These are phyloP conservation scores for Rhizopus arrhizus DNA, from an alignment of 371 early-diverging fungal species.

Conservation along the genomic window DNA sequence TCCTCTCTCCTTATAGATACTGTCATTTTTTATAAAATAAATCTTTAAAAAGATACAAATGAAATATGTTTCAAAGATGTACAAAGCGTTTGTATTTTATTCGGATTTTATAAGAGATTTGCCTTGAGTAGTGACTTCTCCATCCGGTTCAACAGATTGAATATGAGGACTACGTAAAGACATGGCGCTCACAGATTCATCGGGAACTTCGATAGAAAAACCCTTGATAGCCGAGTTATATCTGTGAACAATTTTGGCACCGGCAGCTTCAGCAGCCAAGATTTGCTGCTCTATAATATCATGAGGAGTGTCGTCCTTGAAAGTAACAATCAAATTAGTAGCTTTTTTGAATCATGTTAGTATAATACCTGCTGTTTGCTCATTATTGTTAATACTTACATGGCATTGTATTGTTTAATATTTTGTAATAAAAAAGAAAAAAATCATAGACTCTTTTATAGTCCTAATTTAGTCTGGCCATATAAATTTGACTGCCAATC, in stretches of 20 bases:
- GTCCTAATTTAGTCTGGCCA: neutral
- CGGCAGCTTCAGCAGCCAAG: conserved; percentile 38
- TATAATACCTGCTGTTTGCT: neutral
- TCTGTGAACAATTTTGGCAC: conserved; percentile 40
- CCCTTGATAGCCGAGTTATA: conserved; percentile 48
- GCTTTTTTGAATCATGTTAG: conserved; percentile 10
- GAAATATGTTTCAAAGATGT: no score
- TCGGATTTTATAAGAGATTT: conserved; percentile 8
- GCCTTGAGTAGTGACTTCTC: conserved; percentile 56
- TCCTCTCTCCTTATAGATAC: no score
- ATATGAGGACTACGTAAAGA: conserved; percentile 39
- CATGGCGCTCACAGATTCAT: conserved; percentile 29
- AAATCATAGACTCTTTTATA: neutral
- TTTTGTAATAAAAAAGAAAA: conserved; percentile 5
- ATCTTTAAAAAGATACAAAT: no score
- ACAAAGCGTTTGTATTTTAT: no score
- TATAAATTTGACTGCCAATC: neutral
- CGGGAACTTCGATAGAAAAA: conserved; percentile 56
- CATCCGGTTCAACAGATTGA: conserved; percentile 55
- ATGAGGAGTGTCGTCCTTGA: conserved; percentile 48
- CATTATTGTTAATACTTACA: conserved; percentile 1
- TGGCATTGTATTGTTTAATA: neutral
- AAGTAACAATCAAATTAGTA: conserved; percentile 48
- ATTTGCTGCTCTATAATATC: conserved; percentile 44
- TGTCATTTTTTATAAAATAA: no score